Evolutionary conservation across 208 protist genomes (phyloP).

Genomic region (Leishmania amazonensis): DNA sequence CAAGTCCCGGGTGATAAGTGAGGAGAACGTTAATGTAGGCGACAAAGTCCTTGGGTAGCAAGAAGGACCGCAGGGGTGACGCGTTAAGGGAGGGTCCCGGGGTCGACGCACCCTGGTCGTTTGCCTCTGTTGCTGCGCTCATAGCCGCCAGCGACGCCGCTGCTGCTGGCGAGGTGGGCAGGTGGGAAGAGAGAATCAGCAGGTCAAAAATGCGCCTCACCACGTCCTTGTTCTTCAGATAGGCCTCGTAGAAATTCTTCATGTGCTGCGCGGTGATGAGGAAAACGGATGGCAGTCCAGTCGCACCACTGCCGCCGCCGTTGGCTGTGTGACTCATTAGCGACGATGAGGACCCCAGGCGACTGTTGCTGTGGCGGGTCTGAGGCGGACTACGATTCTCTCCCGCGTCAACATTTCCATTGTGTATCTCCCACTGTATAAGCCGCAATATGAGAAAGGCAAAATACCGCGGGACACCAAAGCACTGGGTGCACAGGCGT

Average conservation of each 20-base stretch:
- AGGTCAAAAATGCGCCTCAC: constrained; percentile 81
- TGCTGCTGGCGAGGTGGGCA: constrained; percentile 21
- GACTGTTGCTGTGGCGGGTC: constrained; percentile 15
- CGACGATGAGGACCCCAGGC: constrained; percentile 30
- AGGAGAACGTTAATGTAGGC: constrained; percentile 82
- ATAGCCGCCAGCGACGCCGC: constrained; percentile 18
- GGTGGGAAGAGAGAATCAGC: constrained; percentile 64
- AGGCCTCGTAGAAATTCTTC: constrained; percentile 77
- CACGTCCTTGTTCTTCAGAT: constrained; percentile 70
- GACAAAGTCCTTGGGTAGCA: constrained; percentile 79
- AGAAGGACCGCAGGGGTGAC: constrained; percentile 39
- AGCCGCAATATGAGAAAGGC: constrained; percentile 69
- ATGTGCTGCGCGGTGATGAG: constrained; percentile 62
- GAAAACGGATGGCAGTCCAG: constrained; percentile 19
- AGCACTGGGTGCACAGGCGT: constrained; percentile 76
- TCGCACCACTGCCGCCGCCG: constrained; percentile 6
- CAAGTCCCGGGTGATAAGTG: constrained; percentile 91
- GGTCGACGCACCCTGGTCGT: background rate
- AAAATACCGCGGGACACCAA: constrained; percentile 87
- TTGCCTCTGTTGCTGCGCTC: constrained; percentile 12
- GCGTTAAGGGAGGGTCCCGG: background rate
- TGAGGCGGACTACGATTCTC: constrained; percentile 4
- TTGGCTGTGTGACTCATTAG: constrained; percentile 26
- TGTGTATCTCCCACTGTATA: constrained; percentile 44
- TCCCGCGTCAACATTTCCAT: background rate